These are phyloP conservation scores for Fonsecaea monophora DNA, from an alignment of 2,329 filamentous ascomycete genomes.

Conservation along the genomic window DNA sequence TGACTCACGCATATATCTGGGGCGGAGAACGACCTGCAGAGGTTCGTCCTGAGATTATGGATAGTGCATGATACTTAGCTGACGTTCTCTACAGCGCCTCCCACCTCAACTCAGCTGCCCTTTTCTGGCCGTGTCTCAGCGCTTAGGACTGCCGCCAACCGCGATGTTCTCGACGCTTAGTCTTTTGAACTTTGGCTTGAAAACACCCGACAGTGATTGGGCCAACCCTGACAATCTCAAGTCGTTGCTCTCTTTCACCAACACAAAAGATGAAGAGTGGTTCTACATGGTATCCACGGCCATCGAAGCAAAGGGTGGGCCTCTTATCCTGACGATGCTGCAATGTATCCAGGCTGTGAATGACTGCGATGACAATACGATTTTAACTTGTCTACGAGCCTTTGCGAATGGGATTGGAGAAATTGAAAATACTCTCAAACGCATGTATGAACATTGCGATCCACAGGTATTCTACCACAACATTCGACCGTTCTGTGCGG, in stretches of 20 bases:
- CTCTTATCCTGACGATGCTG: conserved; percentile 55
- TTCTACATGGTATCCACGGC: conserved; percentile 62
- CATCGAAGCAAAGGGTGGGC: conserved; percentile 59
- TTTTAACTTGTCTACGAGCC: conserved; percentile 50
- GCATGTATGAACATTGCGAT: conserved; percentile 60
- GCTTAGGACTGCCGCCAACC: conserved; percentile 49
- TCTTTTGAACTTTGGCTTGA: conserved; percentile 49
- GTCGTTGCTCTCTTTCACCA: conserved; percentile 48
- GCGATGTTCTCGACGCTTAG: conserved; percentile 53
- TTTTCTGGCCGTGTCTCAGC: conserved; percentile 47
- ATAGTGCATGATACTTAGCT: neutral
- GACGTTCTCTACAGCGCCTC: conserved; percentile 42
- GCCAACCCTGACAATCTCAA: conserved; percentile 48
- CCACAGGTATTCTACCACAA: conserved; percentile 60
- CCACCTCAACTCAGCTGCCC: conserved; percentile 48
- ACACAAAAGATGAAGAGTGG: conserved; percentile 52
- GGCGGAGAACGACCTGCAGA: conserved; percentile 74
- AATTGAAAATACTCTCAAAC: conserved; percentile 51
- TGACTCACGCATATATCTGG: conserved; percentile 86
- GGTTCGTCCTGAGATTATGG: conserved; percentile 51
- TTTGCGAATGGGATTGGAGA: conserved; percentile 53
- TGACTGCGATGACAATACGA: conserved; percentile 45
- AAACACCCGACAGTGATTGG: conserved; percentile 40
- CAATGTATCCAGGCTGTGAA: conserved; percentile 56
- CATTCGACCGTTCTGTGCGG: conserved; percentile 60